Base-by-base conservation (phyloP, 306 rosid genomes). In the Spatholobus suberectus region DNA sequence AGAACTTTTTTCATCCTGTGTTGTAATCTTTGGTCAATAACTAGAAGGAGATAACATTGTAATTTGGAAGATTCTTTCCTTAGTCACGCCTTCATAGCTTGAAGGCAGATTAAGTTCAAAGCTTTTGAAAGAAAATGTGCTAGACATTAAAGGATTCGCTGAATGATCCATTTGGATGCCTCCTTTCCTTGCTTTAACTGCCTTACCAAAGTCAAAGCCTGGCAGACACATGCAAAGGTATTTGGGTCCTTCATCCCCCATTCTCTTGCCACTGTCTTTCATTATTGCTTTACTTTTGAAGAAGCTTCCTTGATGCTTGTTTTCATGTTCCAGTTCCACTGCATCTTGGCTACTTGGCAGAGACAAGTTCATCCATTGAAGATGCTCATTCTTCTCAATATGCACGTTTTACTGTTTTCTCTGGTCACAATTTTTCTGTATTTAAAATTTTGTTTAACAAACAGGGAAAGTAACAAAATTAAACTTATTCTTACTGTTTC, bases 221-320 rank as follows among this genome's bases (percentile, higher is more conserved):
- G 97, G 97, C 12, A 92, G 43, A 88, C 85, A 91, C 68, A 92
- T 73, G 79, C 97, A 86, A 27, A 91, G 66, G 17, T 88, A 91
- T 69, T 85, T 94, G 75, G 90, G 89, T 41, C 77, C 86, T 3
- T 81, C 78, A 8, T 82, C 84, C 2, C 63, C 44, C 13, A 17
- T 74, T 49, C 71, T 57, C 58, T 86, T 78, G 18, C 40, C 7
- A 58, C 61, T 80, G 2, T 34, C 77, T 80, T 69, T 86, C 70
- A 5, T 51, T 58, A 1, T 62, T 38, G 46, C 46, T 78, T 82
- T 87, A 1, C 74, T 49, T 51, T 38, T 74, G 29, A 79, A 65
- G 63, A 87, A 76, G 62, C 32, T 62, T 18, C 20, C 59, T 13
- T 83, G 76, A 15, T 70, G 38, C 76, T 2, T 73, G 17, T 80